phyloP scores from a whole-genome alignment of 1,284 basidiomycete genomes.

The Inonotus hispidus region DNA sequence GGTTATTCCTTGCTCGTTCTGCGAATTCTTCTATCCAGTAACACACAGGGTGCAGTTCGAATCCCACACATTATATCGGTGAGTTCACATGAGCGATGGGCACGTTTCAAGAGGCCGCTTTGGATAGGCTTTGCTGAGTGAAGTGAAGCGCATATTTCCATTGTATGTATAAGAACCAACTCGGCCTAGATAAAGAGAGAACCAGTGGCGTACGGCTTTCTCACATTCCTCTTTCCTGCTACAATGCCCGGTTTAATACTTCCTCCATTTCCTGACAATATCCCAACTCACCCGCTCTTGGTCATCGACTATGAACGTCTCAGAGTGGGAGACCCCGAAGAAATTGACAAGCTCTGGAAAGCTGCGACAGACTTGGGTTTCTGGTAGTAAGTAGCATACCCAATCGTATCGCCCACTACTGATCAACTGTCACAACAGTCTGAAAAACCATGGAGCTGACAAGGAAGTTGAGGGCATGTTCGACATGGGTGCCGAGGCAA shows the following conservation, averaged over 20 bases:
- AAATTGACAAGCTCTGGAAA: constrained; percentile 45
- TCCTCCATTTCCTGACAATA: constrained; percentile 44
- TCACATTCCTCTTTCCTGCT: not conserved
- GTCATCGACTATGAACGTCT: constrained; percentile 46
- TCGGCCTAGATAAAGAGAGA: not conserved
- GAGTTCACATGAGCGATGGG: not conserved
- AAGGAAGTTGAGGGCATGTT: constrained; percentile 53
- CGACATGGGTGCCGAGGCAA: constrained; percentile 49
- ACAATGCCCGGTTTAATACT: constrained; percentile 24
- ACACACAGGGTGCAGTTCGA: not conserved
- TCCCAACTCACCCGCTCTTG: constrained; percentile 43
- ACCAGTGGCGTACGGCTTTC: not conserved
- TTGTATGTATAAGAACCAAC: not conserved
- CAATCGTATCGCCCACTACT: not conserved
- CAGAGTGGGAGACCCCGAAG: constrained; percentile 31
- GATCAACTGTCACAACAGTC: constrained; percentile 28
- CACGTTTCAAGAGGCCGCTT: not conserved
- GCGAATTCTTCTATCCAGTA: not conserved
- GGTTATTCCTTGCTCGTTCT: not conserved
- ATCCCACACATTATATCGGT: not conserved
- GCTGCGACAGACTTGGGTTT: constrained; percentile 48
- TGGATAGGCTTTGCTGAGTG: not conserved
- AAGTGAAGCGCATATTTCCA: not conserved
- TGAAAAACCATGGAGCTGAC: constrained; percentile 57
- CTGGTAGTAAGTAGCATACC: constrained; percentile 42